Conservation (phyloP, 371 early-diverging fungal genomes). For the Mortierella sp. region DNA sequence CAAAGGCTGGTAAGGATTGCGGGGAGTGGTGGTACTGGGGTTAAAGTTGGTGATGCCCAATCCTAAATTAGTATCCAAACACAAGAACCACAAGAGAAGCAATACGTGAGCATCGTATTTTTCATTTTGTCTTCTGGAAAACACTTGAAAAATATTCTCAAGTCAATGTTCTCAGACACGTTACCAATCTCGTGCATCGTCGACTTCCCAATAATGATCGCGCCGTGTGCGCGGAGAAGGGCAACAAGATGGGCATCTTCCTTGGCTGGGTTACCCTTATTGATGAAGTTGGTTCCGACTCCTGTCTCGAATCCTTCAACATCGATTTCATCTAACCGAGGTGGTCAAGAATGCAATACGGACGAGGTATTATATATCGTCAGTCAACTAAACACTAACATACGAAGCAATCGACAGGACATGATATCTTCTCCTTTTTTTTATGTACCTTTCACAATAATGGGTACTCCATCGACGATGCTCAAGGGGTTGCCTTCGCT, state of each 20-base stretch:
- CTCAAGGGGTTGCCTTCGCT: slow-evolving; percentile 60
- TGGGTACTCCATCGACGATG: slow-evolving; percentile 74
- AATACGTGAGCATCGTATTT: no score
- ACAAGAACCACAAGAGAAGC: no score
- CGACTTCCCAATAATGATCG: slow-evolving; percentile 69
- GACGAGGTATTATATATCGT: no score
- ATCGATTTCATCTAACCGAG: slow-evolving; percentile 61
- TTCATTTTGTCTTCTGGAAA: no score
- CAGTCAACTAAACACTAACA: no score
- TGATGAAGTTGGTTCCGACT: slow-evolving; percentile 69
- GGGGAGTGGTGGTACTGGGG: slow-evolving; percentile 68
- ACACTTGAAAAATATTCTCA: no score
- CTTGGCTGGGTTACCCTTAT: slow-evolving; percentile 59
- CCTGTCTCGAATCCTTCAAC: slow-evolving; percentile 64
- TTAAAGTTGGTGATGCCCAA: slow-evolving; percentile 59
- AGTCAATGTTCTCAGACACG: no score
- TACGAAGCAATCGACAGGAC: neutral
- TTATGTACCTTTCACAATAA: slow-evolving; percentile 63
- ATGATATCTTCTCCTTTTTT: no score
- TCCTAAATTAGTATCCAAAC: no score
- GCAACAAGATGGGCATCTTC: slow-evolving; percentile 63
- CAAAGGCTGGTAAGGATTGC: slow-evolving; percentile 71
- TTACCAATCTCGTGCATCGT: slow-evolving; percentile 72
- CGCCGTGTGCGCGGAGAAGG: slow-evolving; percentile 65
- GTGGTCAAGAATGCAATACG: neutral